Evolutionary conservation across 2,329 filamentous ascomycete genomes (phyloP).

Genomic region (Zymoseptoria passerinii): DNA sequence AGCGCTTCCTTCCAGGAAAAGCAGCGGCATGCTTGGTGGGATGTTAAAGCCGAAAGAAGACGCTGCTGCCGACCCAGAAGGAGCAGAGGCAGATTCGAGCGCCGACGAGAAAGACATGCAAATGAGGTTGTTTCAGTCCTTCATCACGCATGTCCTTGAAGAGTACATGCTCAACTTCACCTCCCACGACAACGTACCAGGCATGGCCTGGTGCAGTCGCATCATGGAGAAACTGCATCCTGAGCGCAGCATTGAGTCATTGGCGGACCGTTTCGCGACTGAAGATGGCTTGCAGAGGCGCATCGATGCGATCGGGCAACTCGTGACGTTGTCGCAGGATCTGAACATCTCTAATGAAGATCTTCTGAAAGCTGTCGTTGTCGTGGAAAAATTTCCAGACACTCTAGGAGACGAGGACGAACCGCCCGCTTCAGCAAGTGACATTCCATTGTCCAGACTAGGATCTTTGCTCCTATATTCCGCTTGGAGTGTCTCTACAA

Average conservation of each 20-base stretch:
- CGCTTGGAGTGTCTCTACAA: slow-evolving; percentile 42
- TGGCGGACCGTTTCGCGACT: slow-evolving; percentile 56
- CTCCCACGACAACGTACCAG: slow-evolving; percentile 39
- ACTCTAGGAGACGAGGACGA: slow-evolving; percentile 44
- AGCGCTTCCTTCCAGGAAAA: slow-evolving; percentile 50
- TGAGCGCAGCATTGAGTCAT: slow-evolving; percentile 53
- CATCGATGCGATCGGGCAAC: slow-evolving; percentile 61
- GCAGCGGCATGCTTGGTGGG: slow-evolving; percentile 33
- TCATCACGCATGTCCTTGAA: slow-evolving; percentile 69
- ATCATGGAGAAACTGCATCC: slow-evolving; percentile 62
- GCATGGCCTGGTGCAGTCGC: slow-evolving; percentile 45
- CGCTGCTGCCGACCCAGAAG: slow-evolving; percentile 50
- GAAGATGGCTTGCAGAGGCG: slow-evolving; percentile 53
- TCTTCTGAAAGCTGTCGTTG: slow-evolving; percentile 37
- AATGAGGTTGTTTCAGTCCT: slow-evolving; percentile 60
- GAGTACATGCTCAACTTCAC: slow-evolving; percentile 55
- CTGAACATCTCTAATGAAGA: slow-evolving; percentile 43
- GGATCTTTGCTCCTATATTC: slow-evolving; percentile 48
- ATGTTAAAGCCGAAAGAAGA: slow-evolving; percentile 18
- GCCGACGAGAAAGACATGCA: slow-evolving; percentile 53
- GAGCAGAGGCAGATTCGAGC: slow-evolving; percentile 35
- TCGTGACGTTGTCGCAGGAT: slow-evolving; percentile 59
- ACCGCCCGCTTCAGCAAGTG: slow-evolving; percentile 42
- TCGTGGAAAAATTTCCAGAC: slow-evolving; percentile 33
- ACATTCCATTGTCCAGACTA: slow-evolving; percentile 49